Evolutionary conservation across 176 grass and related monocot species (phyloP).

Genomic region (Raddia guianensis): DNA sequence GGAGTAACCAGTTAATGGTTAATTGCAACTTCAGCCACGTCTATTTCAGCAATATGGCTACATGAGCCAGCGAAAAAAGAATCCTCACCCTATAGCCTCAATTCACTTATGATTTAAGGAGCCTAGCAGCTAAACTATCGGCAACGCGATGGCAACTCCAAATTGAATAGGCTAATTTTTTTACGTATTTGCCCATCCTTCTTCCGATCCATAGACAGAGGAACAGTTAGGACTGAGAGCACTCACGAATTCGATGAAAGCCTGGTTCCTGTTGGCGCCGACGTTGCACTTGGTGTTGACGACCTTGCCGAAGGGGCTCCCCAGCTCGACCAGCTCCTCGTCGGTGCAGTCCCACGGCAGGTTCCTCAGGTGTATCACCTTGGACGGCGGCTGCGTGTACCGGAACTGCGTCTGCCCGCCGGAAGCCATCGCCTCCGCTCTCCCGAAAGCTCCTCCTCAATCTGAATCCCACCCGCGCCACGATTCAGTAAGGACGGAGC

Average conservation of each 20-base stretch:
- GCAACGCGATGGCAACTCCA: neutral
- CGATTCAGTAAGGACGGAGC: neutral
- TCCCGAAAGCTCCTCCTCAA: neutral
- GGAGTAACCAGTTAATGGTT: neutral
- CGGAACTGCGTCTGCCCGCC: constrained; percentile 78
- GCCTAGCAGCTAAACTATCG: neutral
- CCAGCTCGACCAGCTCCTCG: constrained; percentile 89
- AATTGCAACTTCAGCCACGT: neutral
- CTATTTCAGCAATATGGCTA: neutral
- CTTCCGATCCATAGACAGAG: neutral
- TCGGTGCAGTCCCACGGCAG: constrained; percentile 88
- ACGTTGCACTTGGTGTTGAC: constrained; percentile 97
- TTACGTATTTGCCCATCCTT: neutral
- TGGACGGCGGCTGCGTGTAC: constrained; percentile 86
- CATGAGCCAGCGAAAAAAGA: neutral
- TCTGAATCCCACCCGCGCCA: neutral
- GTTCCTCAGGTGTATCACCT: constrained; percentile 94
- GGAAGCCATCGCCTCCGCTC: constrained; percentile 61
- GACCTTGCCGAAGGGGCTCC: constrained; percentile 87
- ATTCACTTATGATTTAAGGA: neutral
- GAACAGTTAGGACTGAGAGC: neutral
- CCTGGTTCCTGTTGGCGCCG: constrained; percentile 89
- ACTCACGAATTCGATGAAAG: constrained; percentile 95
- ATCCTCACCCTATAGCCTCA: neutral
- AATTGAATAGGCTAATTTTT: neutral